phyloP scores from a whole-genome alignment of 306 rosid genomes.

The Corylus avellana region DNA sequence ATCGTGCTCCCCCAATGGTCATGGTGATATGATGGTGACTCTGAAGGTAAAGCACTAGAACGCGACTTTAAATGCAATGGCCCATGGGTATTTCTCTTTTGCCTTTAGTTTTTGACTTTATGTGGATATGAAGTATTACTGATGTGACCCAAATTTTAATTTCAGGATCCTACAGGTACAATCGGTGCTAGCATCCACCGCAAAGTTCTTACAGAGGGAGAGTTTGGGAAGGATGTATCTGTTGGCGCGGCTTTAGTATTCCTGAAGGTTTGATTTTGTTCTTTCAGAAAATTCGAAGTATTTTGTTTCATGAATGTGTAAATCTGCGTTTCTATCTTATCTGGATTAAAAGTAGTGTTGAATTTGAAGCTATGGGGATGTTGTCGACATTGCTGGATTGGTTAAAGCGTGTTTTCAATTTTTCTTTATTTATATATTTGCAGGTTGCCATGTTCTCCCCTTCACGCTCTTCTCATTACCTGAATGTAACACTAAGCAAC shows the following conservation, averaged over 20 bases:
- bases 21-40: conserved; percentile 68
- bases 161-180: conserved; percentile 79
- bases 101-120: not conserved
- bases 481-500: conserved; percentile 67
- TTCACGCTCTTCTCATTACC: conserved; percentile 48
- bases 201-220: conserved; percentile 49
- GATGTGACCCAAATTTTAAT: conserved; percentile 18
- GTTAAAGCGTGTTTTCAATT: not conserved
- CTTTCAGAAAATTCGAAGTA: not conserved
- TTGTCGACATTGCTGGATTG: conserved; percentile 6
- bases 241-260: conserved; percentile 74
- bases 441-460: conserved; percentile 83
- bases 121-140: not conserved
- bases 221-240: conserved; percentile 49
- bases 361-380: not conserved
- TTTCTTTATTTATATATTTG: not conserved
- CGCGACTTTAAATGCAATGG: not conserved
- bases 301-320: not conserved
- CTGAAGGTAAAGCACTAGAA: conserved; percentile 54
- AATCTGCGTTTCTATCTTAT: not conserved
- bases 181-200: conserved; percentile 65
- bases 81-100: not conserved
- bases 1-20: conserved; percentile 70
- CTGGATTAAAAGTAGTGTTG: not conserved
- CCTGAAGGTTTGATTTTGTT: conserved; percentile 47